Base-by-base conservation (phyloP, 176 grass and related monocot species). In the Lolium rigidum region DNA sequence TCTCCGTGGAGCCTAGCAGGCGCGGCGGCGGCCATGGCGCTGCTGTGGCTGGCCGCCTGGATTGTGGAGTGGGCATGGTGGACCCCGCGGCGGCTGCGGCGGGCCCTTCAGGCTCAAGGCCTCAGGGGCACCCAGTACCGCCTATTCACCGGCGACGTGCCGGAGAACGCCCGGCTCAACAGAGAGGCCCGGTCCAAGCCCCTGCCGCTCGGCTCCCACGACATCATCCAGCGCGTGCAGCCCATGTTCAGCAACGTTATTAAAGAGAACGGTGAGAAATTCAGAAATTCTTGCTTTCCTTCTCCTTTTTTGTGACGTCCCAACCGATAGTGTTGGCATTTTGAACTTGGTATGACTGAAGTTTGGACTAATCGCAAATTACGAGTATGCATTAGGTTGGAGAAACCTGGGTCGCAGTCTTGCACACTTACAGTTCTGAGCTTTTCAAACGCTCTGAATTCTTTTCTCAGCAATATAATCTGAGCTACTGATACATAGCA, bases 31-130 rank as follows among this genome's bases (percentile, higher is more conserved):
- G 76, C 83, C 43, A 70, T 67, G 43, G 57, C 77, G 67, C 71
- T 89, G 65, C 64, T 89, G 48, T 83, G 90, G 87, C 74, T 81
- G 37, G 63, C 50, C 49, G 28, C 25, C 18, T 78, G 54, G 81
- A 82, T n/a, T 41, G 9, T 85, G 62, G 59, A 87, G 65, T 92
- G 91, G 91, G 73, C 65, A 4, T 92, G 87, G 91, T 84, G 87
- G 84, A 92, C 84, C 80, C 91, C 87, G 26, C 70, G 80, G 80
- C 91, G 80, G 76, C 91, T 92, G 58, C 84, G 86, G 0, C 67
- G 66, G 20, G 64, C 68, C 38, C 87, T 92, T 6, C 74, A 84
- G 55, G 77, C 75, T n/a, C 90, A 93, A 78, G 87, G 91, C 16
- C 83, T 93, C 69, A 55, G 39, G 49, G 91, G 91, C 31, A 90